phyloP scores from a whole-genome alignment of 2,329 filamentous ascomycete genomes.

The Aspergillus glaucus region DNA sequence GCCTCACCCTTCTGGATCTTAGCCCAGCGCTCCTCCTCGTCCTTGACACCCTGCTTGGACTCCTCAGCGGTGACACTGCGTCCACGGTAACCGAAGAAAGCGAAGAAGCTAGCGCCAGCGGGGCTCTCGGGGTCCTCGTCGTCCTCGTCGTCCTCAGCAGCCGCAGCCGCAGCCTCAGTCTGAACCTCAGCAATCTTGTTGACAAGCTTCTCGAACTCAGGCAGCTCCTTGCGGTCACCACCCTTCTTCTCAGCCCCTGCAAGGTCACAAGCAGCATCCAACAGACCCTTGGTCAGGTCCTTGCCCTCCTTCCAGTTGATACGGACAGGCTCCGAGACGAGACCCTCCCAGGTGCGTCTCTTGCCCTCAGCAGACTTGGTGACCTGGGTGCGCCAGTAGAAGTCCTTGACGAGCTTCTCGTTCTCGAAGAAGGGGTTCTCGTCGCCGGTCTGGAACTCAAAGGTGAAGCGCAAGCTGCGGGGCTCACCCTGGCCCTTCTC shows the following conservation, averaged over 20 bases:
- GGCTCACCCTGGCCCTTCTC: slow-evolving; percentile 62
- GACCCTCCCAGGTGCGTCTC: slow-evolving; percentile 60
- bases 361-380: slow-evolving; percentile 38
- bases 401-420: slow-evolving; percentile 77
- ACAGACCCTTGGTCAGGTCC: slow-evolving; percentile 76
- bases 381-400: slow-evolving; percentile 66
- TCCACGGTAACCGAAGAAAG: slow-evolving; percentile 77
- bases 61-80: slow-evolving; percentile 66
- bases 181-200: slow-evolving; percentile 42
- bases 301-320: slow-evolving; percentile 83
- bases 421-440: slow-evolving; percentile 80
- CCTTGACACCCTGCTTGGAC: slow-evolving; percentile 55
- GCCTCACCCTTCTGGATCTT: slow-evolving; percentile 47
- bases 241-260: slow-evolving; percentile 56
- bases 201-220: slow-evolving; percentile 48
- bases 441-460: slow-evolving; percentile 58
- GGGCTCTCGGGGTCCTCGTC: slow-evolving; percentile 43
- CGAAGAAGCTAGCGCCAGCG: slow-evolving; percentile 73
- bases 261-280: slow-evolving; percentile 65
- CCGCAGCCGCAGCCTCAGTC: slow-evolving; percentile 23
- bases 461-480: slow-evolving; percentile 68
- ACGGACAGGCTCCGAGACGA: slow-evolving; percentile 81
- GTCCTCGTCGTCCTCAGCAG: slow-evolving; percentile 16
- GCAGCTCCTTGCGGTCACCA: slow-evolving; percentile 45
- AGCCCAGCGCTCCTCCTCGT: slow-evolving; percentile 54